Base-by-base conservation (phyloP, 495 filamentous ascomycete genomes). In the Daldinia decipiens region DNA sequence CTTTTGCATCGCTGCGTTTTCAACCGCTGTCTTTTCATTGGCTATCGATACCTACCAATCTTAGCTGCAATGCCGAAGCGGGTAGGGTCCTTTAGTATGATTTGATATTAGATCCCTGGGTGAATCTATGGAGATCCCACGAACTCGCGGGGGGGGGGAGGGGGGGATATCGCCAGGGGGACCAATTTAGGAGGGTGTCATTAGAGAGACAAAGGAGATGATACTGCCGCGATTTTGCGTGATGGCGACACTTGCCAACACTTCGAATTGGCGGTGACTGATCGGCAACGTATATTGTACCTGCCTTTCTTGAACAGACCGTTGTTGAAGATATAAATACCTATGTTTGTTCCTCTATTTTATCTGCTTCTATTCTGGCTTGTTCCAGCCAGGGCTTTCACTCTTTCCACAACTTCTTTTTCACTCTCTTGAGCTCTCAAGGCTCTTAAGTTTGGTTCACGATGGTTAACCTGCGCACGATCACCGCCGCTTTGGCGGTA, bases 401-500 rank as follows among this genome's bases (percentile, higher is more conserved):
- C 21, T 64, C 59, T 59, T 38, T 72, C 56, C 40, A 17, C 21
- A 59, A 24, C 2, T 24, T 1, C 12, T 59, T 29, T 6, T 29
- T 62, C 51, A 52, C 24, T 57, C 32, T 53, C 38, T 50, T 7
- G 11, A 62, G 36, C 7, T 29, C 19, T 38, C 53, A 34, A 50
- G 21, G 27, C 21, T 45, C 66, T 59, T 9, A 27, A 24, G 19
- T 52, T 58, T 26, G 4, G 56, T 31, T 52, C 9, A 76, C 5
- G 0, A 76, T 76, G 74, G 68, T 74, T 53, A 70, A 72, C 62
- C 34, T 76, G 32, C 68, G 59, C 24, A 53, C 57, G 19, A 50
- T 76, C 56, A 59, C 76, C 34, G 76, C 74, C 71, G 73, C 71
- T 26, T 40, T 77, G 65, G 76, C 71, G 65, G 63, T 53, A 4